phyloP scores from a whole-genome alignment of 2,329 filamentous ascomycete genomes.

The Pezicula carpinea region DNA sequence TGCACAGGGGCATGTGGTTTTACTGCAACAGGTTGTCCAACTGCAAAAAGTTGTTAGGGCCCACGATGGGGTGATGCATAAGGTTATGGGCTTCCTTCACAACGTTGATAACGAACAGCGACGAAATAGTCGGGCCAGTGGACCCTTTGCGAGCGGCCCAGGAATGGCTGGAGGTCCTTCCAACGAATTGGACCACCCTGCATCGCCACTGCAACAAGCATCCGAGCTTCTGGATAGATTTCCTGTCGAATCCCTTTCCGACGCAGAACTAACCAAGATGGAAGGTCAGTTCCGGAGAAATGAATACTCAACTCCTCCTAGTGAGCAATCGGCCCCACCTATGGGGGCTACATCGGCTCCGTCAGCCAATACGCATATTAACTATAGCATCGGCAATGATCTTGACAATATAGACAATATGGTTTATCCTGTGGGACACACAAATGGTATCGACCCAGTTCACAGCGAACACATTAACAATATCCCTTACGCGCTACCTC shows the following conservation, averaged over 20 bases:
- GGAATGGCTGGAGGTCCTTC: slow-evolving; percentile 26
- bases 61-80: slow-evolving; percentile 67
- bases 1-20: slow-evolving; percentile 54
- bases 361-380: slow-evolving; percentile 38
- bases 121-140: slow-evolving; percentile 50
- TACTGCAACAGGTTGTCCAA: slow-evolving; percentile 57
- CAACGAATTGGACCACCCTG: slow-evolving; percentile 52
- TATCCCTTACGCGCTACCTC: slow-evolving; percentile 77
- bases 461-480: slow-evolving; percentile 92
- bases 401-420: slow-evolving; percentile 66
- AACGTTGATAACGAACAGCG: slow-evolving; percentile 56
- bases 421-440: slow-evolving; percentile 88
- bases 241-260: slow-evolving; percentile 60
- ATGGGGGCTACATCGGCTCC: slow-evolving; percentile 41
- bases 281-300: slow-evolving; percentile 23
- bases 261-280: slow-evolving; percentile 61
- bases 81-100: slow-evolving; percentile 65
- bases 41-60: slow-evolving; percentile 61
- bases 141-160: slow-evolving; percentile 34
- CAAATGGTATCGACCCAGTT: slow-evolving; percentile 90
- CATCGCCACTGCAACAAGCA: slow-evolving; percentile 64
- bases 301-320: slow-evolving; percentile 28
- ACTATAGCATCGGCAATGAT: slow-evolving; percentile 43
- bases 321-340: slow-evolving; percentile 18
- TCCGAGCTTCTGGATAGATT: slow-evolving; percentile 62